Base-by-base conservation (phyloP, 805 yeast species). In the Lipomyces sp. region DNA sequence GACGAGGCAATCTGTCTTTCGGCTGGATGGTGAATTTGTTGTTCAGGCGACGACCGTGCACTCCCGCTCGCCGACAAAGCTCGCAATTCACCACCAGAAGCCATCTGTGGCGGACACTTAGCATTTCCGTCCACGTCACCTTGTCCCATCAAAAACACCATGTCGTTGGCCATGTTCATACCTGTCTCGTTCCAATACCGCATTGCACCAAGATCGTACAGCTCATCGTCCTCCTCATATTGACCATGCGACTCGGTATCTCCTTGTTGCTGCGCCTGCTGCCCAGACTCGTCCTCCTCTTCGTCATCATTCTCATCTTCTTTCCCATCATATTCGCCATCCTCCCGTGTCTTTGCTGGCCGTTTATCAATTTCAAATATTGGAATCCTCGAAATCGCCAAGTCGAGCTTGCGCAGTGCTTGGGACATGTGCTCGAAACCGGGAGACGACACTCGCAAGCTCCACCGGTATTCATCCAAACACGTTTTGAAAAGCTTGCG, bases 351-450 rank as follows among this genome's bases (percentile, higher is more conserved):
- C 33, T 30, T 39, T 15, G 32, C 33, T 11, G 59, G 53, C 48
- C 39, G 45, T 50, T 50, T 67, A 65, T 59, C 65, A n/a, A 62
- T 64, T 39, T 53, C 67, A 55, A 64, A 63, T 53, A 53, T 48
- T n/a, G 97, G 97, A 24, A 93, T 86, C 65, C 90, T 90, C 32
- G 83, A 82, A 61, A 91, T 78, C 2, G 93, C 84, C 70, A 89
- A 82, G 72, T 92, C 94, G 64, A 93, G 84, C 73, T 87, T 85
- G 60, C 82, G 81, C 55, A 92, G 78, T 0, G 97, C 96, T 62
- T 84, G 85, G n/a, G 86, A 85, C 42, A 91, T 91, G 68, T 90
- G 93, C 37, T 85, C 89, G 74, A 90, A 92, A 37, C 90, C 88
- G 69, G 87, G 87, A 3, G 95, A 84, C 54, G 90, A 86, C 34